Conservation (phyloP, 176 grass and related monocot genomes). For the Eremochloa ophiuroides region DNA sequence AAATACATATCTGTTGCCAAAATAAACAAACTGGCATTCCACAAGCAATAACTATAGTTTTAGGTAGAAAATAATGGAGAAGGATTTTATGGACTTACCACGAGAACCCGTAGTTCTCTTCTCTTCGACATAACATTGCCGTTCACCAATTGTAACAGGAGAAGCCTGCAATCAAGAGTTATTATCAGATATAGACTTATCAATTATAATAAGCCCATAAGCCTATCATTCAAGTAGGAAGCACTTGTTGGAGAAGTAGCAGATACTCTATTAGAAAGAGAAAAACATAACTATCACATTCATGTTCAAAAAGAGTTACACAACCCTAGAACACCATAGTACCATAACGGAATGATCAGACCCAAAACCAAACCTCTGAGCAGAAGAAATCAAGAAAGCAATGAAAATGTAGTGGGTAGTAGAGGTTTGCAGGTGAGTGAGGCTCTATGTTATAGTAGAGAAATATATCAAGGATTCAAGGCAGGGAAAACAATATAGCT, state of each 20-base stretch:
- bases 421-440: neutral
- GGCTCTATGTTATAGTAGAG: neutral
- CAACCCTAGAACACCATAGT: neutral
- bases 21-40: neutral
- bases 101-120: slow-evolving; percentile 73
- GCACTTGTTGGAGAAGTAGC: neutral
- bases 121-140: slow-evolving; percentile 70
- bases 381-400: neutral
- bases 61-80: neutral
- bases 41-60: neutral
- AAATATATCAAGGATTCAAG: neutral
- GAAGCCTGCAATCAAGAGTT: slow-evolving; percentile 58
- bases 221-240: neutral
- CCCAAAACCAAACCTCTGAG: neutral
- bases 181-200: slow-evolving; percentile 9
- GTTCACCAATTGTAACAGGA: slow-evolving; percentile 68
- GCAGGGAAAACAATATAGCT: neutral
- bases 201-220: neutral
- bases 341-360: neutral
- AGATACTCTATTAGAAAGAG: neutral
- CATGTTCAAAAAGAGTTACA: neutral
- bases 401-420: neutral
- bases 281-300: neutral
- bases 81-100: slow-evolving; percentile 37
- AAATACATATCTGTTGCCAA: neutral